These are phyloP conservation scores for Penicillium paradoxum DNA, from an alignment of 495 filamentous ascomycete species.

Conservation along the genomic window DNA sequence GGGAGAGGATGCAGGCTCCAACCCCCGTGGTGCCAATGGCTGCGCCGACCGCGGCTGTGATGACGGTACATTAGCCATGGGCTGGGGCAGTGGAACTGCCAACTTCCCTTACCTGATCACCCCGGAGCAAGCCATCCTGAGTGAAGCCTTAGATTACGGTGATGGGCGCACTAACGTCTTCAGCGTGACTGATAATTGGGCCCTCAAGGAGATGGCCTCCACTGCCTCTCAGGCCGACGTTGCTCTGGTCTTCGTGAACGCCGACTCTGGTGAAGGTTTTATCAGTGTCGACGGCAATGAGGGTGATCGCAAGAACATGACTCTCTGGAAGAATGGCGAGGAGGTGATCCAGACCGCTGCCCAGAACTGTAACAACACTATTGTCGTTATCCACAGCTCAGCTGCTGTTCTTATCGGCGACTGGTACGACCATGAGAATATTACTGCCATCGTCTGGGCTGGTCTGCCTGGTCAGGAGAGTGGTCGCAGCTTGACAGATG, in stretches of 20 bases:
- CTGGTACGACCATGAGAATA: constrained; percentile 79
- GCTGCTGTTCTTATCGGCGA: constrained; percentile 74
- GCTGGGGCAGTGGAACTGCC: constrained; percentile 86
- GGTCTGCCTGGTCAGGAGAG: constrained; percentile 90
- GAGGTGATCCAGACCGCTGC: constrained; percentile 72
- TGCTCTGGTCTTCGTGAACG: constrained; percentile 84
- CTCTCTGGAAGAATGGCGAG: constrained; percentile 80
- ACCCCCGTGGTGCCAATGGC: constrained; percentile 75
- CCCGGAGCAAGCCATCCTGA: constrained; percentile 79
- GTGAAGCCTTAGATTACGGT: constrained; percentile 48
- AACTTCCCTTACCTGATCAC: constrained; percentile 91
- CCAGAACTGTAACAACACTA: constrained; percentile 76
- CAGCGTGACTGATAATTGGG: constrained; percentile 73
- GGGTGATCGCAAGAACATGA: constrained; percentile 91
- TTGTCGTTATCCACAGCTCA: constrained; percentile 85
- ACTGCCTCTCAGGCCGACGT: constrained; percentile 65
- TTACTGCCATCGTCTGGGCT: constrained; percentile 92
- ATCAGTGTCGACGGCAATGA: constrained; percentile 78
- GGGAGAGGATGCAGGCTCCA: constrained; percentile 78
- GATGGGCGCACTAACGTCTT: constrained; percentile 54
- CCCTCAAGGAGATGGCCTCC: constrained; percentile 51
- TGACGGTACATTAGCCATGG: constrained; percentile 85
- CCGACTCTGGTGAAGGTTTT: constrained; percentile 82
- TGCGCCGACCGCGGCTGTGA: constrained; percentile 80
- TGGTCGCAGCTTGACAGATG: constrained; percentile 83